phyloP scores from a whole-genome alignment of 2,329 filamentous ascomycete genomes.

The Tolypocladium endophyticum region DNA sequence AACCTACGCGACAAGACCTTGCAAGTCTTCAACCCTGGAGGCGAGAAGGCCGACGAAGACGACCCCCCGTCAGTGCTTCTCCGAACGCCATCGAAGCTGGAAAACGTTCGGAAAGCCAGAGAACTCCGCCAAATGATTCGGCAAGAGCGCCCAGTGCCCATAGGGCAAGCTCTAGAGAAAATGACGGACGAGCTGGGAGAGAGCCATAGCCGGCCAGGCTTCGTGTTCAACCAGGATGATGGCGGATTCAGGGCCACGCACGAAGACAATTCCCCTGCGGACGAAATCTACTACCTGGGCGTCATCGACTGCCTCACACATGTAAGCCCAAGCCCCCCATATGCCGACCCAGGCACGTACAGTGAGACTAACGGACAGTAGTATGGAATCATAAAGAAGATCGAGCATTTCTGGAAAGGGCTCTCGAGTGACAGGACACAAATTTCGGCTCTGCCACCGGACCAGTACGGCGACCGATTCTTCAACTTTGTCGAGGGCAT shows the following conservation, averaged over 20 bases:
- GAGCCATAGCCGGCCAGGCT: conserved; percentile 55
- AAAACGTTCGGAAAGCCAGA: conserved; percentile 81
- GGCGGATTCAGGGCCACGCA: conserved; percentile 90
- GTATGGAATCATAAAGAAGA: conserved; percentile 91
- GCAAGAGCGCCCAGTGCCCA: conserved; percentile 83
- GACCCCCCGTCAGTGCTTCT: conserved; percentile 59
- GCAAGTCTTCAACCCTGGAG: conserved; percentile 86
- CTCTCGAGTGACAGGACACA: conserved; percentile 71
- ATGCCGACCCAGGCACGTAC: conserved; percentile 2
- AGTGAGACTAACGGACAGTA: conserved; percentile 28
- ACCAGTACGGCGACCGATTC: conserved; percentile 88
- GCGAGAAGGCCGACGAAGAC: conserved; percentile 46
- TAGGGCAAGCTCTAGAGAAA: conserved; percentile 69
- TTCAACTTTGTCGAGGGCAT: conserved; percentile 83
- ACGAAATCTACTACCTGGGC: conserved; percentile 95
- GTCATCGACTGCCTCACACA: conserved; percentile 98
- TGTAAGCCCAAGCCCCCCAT: conserved; percentile 54
- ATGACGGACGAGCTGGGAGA: conserved; percentile 87
- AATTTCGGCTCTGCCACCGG: conserved; percentile 85
- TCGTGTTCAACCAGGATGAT: conserved; percentile 88
- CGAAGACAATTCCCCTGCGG: conserved; percentile 71
- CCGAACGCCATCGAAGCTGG: conserved; percentile 86
- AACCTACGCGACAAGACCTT: conserved; percentile 83
- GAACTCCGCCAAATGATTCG: conserved; percentile 90
- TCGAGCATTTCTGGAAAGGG: conserved; percentile 96